Evolutionary conservation across 176 grass and related monocot genomes (phyloP).

Genomic region (Otatea glauca): DNA sequence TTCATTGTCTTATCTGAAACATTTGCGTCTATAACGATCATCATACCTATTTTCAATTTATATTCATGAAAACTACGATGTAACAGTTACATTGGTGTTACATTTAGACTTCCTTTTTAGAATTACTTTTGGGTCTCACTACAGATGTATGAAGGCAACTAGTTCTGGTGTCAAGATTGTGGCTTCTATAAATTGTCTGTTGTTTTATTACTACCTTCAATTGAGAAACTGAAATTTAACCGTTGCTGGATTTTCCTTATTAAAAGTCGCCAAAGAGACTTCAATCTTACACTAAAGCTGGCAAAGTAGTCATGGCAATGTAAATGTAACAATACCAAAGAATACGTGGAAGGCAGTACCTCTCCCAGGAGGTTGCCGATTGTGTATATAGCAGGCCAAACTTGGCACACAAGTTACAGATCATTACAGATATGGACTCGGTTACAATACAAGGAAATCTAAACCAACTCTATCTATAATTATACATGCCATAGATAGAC

Average conservation of each 20-base stretch:
- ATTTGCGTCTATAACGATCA: neutral
- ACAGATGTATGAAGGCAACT: neutral
- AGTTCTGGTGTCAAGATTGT: neutral
- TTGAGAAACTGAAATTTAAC: neutral
- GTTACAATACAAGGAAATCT: too few relatives aligned
- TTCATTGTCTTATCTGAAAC: neutral
- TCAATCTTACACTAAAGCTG: neutral
- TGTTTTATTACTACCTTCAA: neutral
- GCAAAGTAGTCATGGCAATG: constrained; percentile 2
- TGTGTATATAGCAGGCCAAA: too few relatives aligned
- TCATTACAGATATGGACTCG: too few relatives aligned
- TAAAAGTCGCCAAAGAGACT: neutral
- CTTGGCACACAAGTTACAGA: too few relatives aligned
- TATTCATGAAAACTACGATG: neutral
- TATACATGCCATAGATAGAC: too few relatives aligned
- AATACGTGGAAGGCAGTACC: too few relatives aligned
- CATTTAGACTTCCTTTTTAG: neutral
- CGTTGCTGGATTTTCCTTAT: neutral
- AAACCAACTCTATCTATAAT: too few relatives aligned
- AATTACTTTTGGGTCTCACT: neutral
- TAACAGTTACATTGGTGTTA: neutral
- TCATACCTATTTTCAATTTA: too few relatives aligned
- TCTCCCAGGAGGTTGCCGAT: too few relatives aligned
- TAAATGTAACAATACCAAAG: too few relatives aligned
- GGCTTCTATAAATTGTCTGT: neutral